Evolutionary conservation across 306 rosid genomes (phyloP).

Genomic region (Prunus dulcis): DNA sequence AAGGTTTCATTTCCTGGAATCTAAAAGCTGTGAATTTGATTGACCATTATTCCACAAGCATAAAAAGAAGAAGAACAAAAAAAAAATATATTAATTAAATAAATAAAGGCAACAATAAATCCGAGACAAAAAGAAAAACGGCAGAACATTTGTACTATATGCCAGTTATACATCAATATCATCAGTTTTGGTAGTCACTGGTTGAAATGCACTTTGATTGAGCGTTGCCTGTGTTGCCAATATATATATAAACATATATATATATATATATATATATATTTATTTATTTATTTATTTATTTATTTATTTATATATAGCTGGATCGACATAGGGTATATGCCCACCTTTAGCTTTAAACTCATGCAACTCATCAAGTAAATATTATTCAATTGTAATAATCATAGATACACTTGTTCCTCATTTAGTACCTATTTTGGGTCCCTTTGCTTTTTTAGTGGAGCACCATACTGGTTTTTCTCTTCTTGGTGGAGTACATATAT

Average conservation of each 20-base stretch:
- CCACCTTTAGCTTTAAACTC: not conserved
- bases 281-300: no score
- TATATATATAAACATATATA: not conserved
- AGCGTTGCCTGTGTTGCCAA: not conserved
- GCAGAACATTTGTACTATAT: not conserved
- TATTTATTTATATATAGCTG: not conserved
- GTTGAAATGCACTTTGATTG: not conserved
- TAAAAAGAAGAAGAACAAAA: not conserved
- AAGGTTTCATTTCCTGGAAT: not conserved
- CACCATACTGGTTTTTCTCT: constrained; percentile 11
- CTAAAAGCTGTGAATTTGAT: not conserved
- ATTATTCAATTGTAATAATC: not conserved
- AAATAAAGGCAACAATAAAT: no score
- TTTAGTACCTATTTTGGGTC: not conserved
- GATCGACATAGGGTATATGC: not conserved
- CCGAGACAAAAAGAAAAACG: not conserved
- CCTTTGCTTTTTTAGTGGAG: constrained; percentile 19
- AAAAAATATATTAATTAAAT: no score
- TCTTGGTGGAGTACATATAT: not conserved
- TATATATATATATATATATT: not conserved
- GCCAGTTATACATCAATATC: not conserved
- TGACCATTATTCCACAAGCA: not conserved
- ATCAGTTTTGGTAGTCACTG: not conserved
- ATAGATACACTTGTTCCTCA: constrained; percentile 2
- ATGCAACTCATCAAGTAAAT: not conserved